Evolutionary conservation across 2,329 filamentous ascomycete species (phyloP).

Genomic region (Clathrospora elynae): DNA sequence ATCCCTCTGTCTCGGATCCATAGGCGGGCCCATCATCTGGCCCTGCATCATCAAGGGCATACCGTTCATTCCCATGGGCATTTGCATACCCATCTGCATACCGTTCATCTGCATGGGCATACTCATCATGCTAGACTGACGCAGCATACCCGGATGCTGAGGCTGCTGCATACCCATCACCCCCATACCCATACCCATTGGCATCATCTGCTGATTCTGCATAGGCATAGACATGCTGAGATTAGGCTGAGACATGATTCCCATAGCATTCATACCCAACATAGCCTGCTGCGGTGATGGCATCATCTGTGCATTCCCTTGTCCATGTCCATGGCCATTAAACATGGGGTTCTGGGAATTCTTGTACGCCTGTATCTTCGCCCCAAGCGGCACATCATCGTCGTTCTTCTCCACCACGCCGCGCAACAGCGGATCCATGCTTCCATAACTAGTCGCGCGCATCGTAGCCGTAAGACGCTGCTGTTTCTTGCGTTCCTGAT

Average conservation of each 20-base stretch:
- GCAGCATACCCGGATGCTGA: slow-evolving; percentile 7
- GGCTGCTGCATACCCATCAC: slow-evolving; percentile 6
- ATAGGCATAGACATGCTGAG: slow-evolving; percentile 20
- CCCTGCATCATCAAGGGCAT: slow-evolving; percentile 34
- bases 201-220: slow-evolving; percentile 14
- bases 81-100: slow-evolving; percentile 14
- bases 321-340: slow-evolving; percentile 15
- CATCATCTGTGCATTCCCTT: slow-evolving; percentile 22
- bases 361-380: slow-evolving; percentile 48
- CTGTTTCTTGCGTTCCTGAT: slow-evolving; percentile 45
- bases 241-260: slow-evolving; percentile 18
- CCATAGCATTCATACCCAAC: slow-evolving; percentile 27
- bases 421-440: slow-evolving; percentile 37
- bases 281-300: slow-evolving; percentile 15
- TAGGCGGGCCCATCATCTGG: slow-evolving; percentile 32
- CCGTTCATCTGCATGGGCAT: slow-evolving; percentile 17
- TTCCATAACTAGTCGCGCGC: slow-evolving; percentile 38
- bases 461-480: slow-evolving; percentile 43
- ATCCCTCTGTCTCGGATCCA: slow-evolving; percentile 59
- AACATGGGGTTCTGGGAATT: slow-evolving; percentile 32
- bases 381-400: slow-evolving; percentile 38
- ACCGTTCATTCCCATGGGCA: slow-evolving; percentile 27
- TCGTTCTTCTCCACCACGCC: slow-evolving; percentile 29
- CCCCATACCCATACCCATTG: slow-evolving; percentile 9
- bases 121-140: slow-evolving; percentile 7